Evolutionary conservation across 2,329 filamentous ascomycete species (phyloP).

Genomic region (Pseudocercospora vitis): DNA sequence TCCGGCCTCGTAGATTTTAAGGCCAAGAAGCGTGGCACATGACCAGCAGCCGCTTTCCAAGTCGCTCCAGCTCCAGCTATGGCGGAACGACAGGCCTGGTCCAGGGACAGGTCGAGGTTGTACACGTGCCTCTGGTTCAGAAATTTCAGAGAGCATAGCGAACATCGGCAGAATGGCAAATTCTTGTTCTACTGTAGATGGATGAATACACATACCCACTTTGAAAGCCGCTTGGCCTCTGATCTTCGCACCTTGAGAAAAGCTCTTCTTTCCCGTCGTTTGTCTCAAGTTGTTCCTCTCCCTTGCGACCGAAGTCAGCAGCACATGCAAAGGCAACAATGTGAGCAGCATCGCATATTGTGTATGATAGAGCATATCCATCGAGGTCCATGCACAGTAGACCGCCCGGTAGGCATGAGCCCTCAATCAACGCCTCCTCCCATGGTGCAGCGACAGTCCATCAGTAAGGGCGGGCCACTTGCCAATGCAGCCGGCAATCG

Average conservation of each 20-base stretch:
- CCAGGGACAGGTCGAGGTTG: slow-evolving; percentile 21
- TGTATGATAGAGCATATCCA: slow-evolving; percentile 14
- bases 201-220: slow-evolving; percentile 20
- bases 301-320: slow-evolving; percentile 17
- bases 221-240: slow-evolving; percentile 21
- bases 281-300: slow-evolving; percentile 20
- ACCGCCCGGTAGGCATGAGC: slow-evolving; percentile 20
- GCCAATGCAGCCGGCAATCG: slow-evolving; percentile 23
- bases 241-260: slow-evolving; percentile 16
- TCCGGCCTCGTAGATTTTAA: slow-evolving; percentile 12
- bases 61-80: slow-evolving; percentile 26
- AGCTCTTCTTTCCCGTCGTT: slow-evolving; percentile 18
- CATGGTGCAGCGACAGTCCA: slow-evolving; percentile 23
- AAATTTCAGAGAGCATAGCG: slow-evolving; percentile 15
- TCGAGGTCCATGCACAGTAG: slow-evolving; percentile 17
- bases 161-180: slow-evolving; percentile 26
- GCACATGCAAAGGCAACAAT: slow-evolving; percentile 24
- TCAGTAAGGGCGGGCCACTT: slow-evolving; percentile 24
- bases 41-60: slow-evolving; percentile 23
- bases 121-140: slow-evolving; percentile 17
- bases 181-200: slow-evolving; percentile 20
- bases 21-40: slow-evolving; percentile 18
- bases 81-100: slow-evolving; percentile 22
- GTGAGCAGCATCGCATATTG: slow-evolving; percentile 23
- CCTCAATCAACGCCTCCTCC: slow-evolving; percentile 21